Conservation (phyloP, 2,329 filamentous ascomycete genomes). For the Stachybotrys chartarum region DNA sequence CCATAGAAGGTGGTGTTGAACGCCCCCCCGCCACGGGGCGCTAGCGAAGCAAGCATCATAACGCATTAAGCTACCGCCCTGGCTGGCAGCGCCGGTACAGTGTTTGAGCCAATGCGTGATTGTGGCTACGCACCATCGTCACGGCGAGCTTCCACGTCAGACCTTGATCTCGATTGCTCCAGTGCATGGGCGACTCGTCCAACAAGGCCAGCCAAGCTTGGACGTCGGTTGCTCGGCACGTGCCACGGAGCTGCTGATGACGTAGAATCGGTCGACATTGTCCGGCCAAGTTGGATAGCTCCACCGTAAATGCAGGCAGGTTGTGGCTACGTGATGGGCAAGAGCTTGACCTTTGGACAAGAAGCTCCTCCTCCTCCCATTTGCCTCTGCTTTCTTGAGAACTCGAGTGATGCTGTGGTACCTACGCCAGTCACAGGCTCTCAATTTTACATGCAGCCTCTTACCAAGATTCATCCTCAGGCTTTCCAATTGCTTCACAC, state of each 20-base stretch:
- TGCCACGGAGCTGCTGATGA: neutral
- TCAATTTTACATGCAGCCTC: neutral
- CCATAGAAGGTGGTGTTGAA: too few species aligned
- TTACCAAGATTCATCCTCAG: neutral
- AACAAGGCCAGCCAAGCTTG: neutral
- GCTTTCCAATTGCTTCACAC: conserved; percentile 2
- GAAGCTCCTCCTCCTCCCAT: too few species aligned
- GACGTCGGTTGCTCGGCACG: neutral
- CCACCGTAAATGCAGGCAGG: neutral
- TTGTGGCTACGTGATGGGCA: too few species aligned
- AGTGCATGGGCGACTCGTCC: neutral
- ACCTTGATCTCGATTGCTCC: neutral
- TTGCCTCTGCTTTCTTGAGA: too few species aligned
- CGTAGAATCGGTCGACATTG: neutral
- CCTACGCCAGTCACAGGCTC: neutral
- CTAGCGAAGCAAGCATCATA: too few species aligned
- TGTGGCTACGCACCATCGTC: neutral
- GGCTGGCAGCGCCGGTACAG: too few species aligned
- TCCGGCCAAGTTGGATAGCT: neutral
- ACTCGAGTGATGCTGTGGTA: too few species aligned
- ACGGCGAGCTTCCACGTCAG: neutral
- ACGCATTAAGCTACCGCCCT: too few species aligned
- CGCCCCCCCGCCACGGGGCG: too few species aligned
- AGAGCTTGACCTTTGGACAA: too few species aligned
- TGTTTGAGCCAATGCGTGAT: too few species aligned